These are phyloP conservation scores for Silene coronaria DNA, from an alignment of 179 eudicot species.

Conservation along the genomic window DNA sequence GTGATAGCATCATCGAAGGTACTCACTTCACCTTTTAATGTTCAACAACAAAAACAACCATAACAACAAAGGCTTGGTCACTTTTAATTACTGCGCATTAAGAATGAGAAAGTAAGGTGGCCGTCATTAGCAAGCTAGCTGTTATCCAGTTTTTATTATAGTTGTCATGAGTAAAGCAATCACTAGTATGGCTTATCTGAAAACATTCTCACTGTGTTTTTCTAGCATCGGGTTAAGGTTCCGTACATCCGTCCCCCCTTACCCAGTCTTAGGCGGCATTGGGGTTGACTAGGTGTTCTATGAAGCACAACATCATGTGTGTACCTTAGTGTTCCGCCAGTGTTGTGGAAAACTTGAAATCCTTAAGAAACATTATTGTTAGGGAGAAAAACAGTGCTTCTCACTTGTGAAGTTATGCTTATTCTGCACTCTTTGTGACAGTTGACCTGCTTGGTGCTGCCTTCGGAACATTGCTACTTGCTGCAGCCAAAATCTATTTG, in stretches of 20 bases:
- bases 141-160: no score
- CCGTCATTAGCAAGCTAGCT: no score
- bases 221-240: no score
- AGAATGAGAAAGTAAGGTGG: not conserved
- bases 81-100: not conserved
- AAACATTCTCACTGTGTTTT: no score
- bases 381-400: not conserved
- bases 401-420: not conserved
- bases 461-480: slow-evolving; percentile 51
- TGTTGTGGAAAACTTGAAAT: not conserved
- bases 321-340: no score
- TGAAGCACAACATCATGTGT: not conserved
- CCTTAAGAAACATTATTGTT: not conserved
- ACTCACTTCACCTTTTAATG: slow-evolving; percentile 1
- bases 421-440: slow-evolving; percentile 37
- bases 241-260: no score
- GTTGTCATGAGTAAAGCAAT: no score
- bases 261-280: no score
- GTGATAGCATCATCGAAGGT: slow-evolving; percentile 86
- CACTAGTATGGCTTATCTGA: no score
- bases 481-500: slow-evolving; percentile 77
- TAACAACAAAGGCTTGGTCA: not conserved
- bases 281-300: no score
- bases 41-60: not conserved
- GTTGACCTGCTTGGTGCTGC: slow-evolving; percentile 86